Conservation (phyloP, 2,329 filamentous ascomycete species). For the Aspergillus sp. region DNA sequence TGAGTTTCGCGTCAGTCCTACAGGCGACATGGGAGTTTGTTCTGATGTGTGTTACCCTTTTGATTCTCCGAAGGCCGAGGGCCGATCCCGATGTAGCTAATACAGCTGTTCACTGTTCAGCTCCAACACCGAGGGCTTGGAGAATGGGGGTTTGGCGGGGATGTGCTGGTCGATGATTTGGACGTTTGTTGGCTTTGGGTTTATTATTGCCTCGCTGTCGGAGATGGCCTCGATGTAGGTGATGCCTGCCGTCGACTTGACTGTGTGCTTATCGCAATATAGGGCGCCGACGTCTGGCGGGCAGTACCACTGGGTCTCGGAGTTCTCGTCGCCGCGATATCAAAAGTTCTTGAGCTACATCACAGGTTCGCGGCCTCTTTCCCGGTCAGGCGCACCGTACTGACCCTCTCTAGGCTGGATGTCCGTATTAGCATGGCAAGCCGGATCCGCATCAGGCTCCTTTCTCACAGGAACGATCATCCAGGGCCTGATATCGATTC, state of each 20-base stretch:
- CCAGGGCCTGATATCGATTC: slow-evolving; percentile 50
- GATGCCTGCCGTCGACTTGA: too few relatives aligned
- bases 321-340: slow-evolving; percentile 54
- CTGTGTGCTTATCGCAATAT: neutral
- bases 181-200: slow-evolving; percentile 70
- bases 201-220: slow-evolving; percentile 62
- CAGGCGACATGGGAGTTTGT: slow-evolving; percentile 44
- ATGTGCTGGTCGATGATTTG: slow-evolving; percentile 40
- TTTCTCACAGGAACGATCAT: slow-evolving; percentile 56
- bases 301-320: slow-evolving; percentile 64
- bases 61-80: neutral
- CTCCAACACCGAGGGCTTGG: slow-evolving; percentile 30
- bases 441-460: slow-evolving; percentile 52
- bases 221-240: slow-evolving; percentile 60
- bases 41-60: slow-evolving; percentile 31
- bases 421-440: slow-evolving; percentile 56
- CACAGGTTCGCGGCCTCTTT: slow-evolving; percentile 40
- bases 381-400: too few relatives aligned
- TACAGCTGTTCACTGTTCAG: slow-evolving; percentile 9
- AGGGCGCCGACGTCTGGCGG: slow-evolving; percentile 61
- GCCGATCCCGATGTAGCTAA: neutral
- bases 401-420: slow-evolving; percentile 48
- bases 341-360: slow-evolving; percentile 62
- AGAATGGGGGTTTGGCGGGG: slow-evolving; percentile 32
- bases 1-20: slow-evolving; percentile 41